Conservation (phyloP, 2,329 filamentous ascomycete species). For the Dactylellina drechsleri region DNA sequence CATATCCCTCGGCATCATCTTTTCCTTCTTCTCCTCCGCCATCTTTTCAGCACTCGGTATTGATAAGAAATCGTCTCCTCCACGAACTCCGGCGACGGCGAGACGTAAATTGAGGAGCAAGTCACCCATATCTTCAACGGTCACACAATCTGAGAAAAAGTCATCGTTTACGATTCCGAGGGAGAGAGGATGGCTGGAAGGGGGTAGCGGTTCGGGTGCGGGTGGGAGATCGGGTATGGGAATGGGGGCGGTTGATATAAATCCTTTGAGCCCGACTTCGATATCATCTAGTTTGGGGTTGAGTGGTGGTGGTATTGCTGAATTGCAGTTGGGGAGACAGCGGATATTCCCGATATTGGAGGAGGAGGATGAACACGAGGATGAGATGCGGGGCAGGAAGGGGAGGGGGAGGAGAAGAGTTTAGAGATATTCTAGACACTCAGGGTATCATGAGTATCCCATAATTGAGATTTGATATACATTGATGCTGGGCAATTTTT, state of each 20-base stretch:
- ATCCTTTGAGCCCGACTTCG: conserved; percentile 39
- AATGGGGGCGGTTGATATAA: conserved; percentile 38
- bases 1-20: conserved; percentile 34
- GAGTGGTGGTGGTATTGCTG: not conserved
- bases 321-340: conserved; percentile 23
- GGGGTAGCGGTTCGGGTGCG: not conserved
- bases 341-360: conserved; percentile 52
- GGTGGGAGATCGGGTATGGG: conserved; percentile 27
- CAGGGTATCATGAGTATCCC: no score
- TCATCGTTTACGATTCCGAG: conserved; percentile 23
- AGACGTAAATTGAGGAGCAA: conserved; percentile 1
- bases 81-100: not conserved
- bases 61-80: not conserved
- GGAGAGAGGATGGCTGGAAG: conserved; percentile 21
- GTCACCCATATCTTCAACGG: not conserved
- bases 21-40: conserved; percentile 37
- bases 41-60: conserved; percentile 26
- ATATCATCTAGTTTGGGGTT: conserved; percentile 26
- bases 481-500: no score
- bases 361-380: conserved; percentile 49
- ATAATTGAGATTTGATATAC: no score
- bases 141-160: not conserved
- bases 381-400: conserved; percentile 34
- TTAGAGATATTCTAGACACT: no score
- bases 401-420: conserved; percentile 8